phyloP scores from a whole-genome alignment of 2,329 filamentous ascomycete species.

The Chaetothyriales sp. region DNA sequence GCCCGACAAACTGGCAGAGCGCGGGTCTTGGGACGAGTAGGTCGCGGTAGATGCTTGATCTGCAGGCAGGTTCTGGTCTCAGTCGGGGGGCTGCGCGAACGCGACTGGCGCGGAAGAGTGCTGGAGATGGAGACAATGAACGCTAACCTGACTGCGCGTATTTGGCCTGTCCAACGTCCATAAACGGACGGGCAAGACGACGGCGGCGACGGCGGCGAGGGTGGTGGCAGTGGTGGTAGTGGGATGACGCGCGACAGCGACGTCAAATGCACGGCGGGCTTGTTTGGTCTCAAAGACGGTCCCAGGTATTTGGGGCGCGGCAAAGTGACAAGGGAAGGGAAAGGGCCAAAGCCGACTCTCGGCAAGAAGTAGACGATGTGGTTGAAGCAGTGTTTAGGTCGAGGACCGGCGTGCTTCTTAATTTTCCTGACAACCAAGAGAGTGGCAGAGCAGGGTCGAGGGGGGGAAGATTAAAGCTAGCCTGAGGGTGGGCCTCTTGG shows the following conservation, averaged over 20 bases:
- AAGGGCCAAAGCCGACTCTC: slow-evolving; percentile 12
- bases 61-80: slow-evolving; percentile 31
- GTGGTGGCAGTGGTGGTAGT: slow-evolving; percentile 8
- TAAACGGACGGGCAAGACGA: slow-evolving; percentile 16
- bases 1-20: slow-evolving; percentile 55
- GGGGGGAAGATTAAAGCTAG: slow-evolving; percentile 5
- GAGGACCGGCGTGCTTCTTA: slow-evolving; percentile 15
- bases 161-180: slow-evolving; percentile 52
- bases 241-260: slow-evolving; percentile 9
- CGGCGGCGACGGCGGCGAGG: not conserved
- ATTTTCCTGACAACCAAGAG: slow-evolving; percentile 12
- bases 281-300: not conserved
- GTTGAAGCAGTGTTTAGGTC: slow-evolving; percentile 16
- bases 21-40: slow-evolving; percentile 69
- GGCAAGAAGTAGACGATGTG: slow-evolving; percentile 13
- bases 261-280: not conserved
- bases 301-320: not conserved
- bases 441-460: slow-evolving; percentile 2
- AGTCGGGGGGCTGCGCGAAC: slow-evolving; percentile 12
- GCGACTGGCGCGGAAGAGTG: slow-evolving; percentile 8
- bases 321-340: not conserved
- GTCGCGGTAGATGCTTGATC: slow-evolving; percentile 89
- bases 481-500: slow-evolving; percentile 8
- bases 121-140: slow-evolving; percentile 26
- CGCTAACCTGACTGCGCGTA: slow-evolving; percentile 81